phyloP scores from a whole-genome alignment of 805 yeast genomes.

The Schwanniomyces polymorphus region DNA sequence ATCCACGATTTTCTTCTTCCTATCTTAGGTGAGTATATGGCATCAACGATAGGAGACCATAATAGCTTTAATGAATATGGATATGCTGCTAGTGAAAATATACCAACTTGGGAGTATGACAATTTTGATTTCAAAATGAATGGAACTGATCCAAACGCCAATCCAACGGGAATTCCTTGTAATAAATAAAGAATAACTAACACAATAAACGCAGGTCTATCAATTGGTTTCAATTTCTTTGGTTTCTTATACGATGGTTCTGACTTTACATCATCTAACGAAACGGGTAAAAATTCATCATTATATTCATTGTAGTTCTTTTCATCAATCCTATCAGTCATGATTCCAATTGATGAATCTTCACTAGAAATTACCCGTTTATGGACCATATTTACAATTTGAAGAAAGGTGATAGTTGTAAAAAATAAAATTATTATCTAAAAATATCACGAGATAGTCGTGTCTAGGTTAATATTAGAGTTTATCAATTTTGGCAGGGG shows the following conservation, averaged over 20 bases:
- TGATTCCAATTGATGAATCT: slow-evolving; percentile 7
- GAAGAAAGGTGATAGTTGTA: neutral
- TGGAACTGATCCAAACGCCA: slow-evolving; percentile 94
- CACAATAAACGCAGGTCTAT: slow-evolving; percentile 72
- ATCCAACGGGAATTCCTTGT: slow-evolving; percentile 96
- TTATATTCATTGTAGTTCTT: slow-evolving; percentile 26
- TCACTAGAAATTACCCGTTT: slow-evolving; percentile 2
- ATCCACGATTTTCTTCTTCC: slow-evolving; percentile 95
- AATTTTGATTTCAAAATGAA: slow-evolving; percentile 81
- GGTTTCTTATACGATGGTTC: neutral
- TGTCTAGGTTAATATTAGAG: neutral
- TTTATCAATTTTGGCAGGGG: neutral
- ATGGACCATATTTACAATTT: neutral
- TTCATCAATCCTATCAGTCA: neutral
- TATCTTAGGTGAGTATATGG: slow-evolving; percentile 60
- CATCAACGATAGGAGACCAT: slow-evolving; percentile 97
- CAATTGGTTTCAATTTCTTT: slow-evolving; percentile 27
- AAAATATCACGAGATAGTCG: neutral
- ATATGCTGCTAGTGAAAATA: slow-evolving; percentile 88
- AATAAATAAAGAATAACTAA: slow-evolving; percentile 74
- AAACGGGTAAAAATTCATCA: slow-evolving; percentile 35
- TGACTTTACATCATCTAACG: slow-evolving; percentile 14
- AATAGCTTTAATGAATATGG: slow-evolving; percentile 90
- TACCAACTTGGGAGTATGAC: slow-evolving; percentile 85
- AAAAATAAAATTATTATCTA: neutral